Evolutionary conservation across 2,329 filamentous ascomycete species (phyloP), one percentile per base, ranked within the genome.

Genomic region (Arthrinium puccinioides): DNA sequence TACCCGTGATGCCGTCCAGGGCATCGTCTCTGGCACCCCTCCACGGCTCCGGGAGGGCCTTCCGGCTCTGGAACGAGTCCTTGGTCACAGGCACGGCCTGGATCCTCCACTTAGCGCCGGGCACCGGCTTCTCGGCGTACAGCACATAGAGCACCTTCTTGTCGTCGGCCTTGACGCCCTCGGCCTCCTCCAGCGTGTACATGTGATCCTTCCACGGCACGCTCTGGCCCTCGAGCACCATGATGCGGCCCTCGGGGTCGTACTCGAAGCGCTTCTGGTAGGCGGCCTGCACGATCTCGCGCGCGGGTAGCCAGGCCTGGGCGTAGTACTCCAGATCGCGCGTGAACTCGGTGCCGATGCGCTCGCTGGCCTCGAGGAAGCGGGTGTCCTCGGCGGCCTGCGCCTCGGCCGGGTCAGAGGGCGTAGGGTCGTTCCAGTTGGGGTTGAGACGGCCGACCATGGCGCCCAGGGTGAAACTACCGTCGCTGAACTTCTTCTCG

Each of bases 131-230:
- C 68, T 98, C 90, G 0, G 88, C 84, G 63, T 97, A 97, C 19
- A 97, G 69, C 11, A 95, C 89, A 56, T 96, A 97, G 35, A 89
- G 70, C 4, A 90, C 80, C 50, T 78, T 75, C 27, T 77, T 62
- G 0, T 67, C 64, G 20, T 59, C 53, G 38, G 53, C 47, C 7
- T 14, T 21, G 9, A 7, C 23, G 51, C 49, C 54, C 38, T 59
- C 66, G 15, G 61, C 53, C 50, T 72, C 72, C 64, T 98, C 92
- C 20, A 97, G 75, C 14, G 75, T 79, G 66, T 95, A 97, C 14
- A 98, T 73, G 61, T 98, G 92, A 55, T 97, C 90, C 60, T 94
- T 92, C 92, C 92, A 97, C 2, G 90, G 90, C 43, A 90, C 84
- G 41, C 84, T 80, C 56, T 85, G 80, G 24, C 69, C 69, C 45